Percentiles rank a stretch among this genome's conserved stretches.
Conservation (phyloP, 2,329 filamentous ascomycete species). For the Hyphodiscus sp. region DNA sequence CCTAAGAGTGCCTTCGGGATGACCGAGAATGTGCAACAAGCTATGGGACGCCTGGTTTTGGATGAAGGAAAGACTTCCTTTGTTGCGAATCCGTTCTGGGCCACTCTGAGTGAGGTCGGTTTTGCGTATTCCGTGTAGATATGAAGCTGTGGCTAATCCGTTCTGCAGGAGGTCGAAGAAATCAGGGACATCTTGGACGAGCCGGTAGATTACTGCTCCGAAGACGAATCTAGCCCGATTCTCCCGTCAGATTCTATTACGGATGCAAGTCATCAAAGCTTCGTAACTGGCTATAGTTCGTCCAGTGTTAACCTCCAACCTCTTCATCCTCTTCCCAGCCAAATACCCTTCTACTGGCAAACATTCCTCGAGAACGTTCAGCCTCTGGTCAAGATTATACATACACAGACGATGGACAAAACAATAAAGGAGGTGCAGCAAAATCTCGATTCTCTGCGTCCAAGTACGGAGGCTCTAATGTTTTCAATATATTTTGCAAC, state of each 20-base stretch:
- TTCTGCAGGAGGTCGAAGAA: conserved; percentile 39
- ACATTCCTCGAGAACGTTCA: conserved; percentile 69
- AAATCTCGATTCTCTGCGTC: conserved; percentile 49
- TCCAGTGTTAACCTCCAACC: conserved; percentile 58
- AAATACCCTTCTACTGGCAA: conserved; percentile 63
- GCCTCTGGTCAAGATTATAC: conserved; percentile 63
- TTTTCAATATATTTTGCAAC: conserved; percentile 52
- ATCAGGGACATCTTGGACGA: conserved; percentile 28
- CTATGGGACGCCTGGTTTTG: conserved; percentile 59
- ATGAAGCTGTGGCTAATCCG: neutral
- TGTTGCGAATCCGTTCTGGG: conserved; percentile 70
- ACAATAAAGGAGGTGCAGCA: conserved; percentile 54
- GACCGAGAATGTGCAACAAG: conserved; percentile 41
- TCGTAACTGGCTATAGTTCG: conserved; percentile 67
- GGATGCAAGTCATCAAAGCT: conserved; percentile 62
- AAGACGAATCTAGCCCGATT: conserved; percentile 21
- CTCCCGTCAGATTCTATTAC: conserved; percentile 43
- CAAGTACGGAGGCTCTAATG: conserved; percentile 39
- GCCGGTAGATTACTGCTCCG: conserved; percentile 19
- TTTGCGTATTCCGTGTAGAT: neutral
- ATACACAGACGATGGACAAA: conserved; percentile 59
- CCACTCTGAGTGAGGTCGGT: conserved; percentile 56
- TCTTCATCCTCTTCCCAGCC: conserved; percentile 59
- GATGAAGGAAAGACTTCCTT: conserved; percentile 65
- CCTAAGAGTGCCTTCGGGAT: conserved; percentile 17